Conservation (phyloP, 495 filamentous ascomycete genomes). For the Podospora pseudoanserina region DNA sequence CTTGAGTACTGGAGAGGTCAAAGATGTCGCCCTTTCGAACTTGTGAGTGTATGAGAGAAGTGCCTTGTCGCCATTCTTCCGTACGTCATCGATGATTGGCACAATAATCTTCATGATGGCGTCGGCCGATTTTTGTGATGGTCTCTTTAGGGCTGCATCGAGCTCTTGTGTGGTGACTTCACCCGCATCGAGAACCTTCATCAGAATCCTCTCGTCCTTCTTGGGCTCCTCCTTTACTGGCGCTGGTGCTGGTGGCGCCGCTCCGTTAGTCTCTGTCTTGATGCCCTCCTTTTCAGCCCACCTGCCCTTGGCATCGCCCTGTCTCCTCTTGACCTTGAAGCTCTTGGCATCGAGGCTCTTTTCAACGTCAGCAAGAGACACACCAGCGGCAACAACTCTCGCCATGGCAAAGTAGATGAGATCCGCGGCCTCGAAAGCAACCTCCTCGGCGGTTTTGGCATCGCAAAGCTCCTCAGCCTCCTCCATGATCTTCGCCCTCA, state of each 20-base stretch:
- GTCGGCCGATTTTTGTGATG: conserved; percentile 88
- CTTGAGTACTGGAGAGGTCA: conserved; percentile 80
- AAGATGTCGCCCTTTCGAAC: conserved; percentile 89
- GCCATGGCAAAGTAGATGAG: conserved; percentile 93
- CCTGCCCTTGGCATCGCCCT: conserved; percentile 87
- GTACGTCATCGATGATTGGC: conserved; percentile 86
- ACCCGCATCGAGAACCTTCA: conserved; percentile 72
- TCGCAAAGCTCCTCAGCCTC: conserved; percentile 92
- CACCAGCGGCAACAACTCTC: conserved; percentile 77
- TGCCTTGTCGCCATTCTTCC: conserved; percentile 74
- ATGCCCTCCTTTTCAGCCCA: conserved; percentile 82
- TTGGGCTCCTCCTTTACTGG: conserved; percentile 42
- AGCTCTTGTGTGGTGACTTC: conserved; percentile 59
- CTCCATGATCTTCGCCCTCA: conserved; percentile 96
- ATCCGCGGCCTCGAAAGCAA: conserved; percentile 92
- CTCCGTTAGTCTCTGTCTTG: conserved; percentile 41
- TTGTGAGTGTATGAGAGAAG: conserved; percentile 91
- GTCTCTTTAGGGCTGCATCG: conserved; percentile 69
- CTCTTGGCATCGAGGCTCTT: conserved; percentile 90
- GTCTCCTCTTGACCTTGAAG: conserved; percentile 84
- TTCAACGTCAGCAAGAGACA: conserved; percentile 82
- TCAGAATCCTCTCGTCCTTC: conserved; percentile 63
- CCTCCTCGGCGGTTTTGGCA: conserved; percentile 72
- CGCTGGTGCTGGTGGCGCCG: conserved; percentile 42
- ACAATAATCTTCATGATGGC: conserved; percentile 83